Evolutionary conservation across 176 grass and related monocot species (phyloP).

Genomic region (Oryza punctata): DNA sequence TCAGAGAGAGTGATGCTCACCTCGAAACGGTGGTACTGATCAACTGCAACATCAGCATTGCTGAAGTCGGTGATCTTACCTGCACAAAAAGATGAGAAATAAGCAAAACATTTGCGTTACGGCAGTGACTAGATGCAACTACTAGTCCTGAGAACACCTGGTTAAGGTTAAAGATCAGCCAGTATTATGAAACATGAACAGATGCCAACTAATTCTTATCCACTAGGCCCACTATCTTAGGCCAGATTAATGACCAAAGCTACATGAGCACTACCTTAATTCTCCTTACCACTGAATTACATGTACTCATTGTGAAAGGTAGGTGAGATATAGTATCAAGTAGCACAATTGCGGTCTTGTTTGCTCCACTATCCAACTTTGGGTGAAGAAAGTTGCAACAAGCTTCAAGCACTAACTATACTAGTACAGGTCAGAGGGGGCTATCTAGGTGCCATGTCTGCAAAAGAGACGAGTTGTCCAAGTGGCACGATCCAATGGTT

Average conservation of each 20-base stretch:
- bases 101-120: neutral
- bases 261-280: neutral
- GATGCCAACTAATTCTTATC: neutral
- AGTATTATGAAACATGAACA: neutral
- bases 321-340: slow-evolving; percentile 6
- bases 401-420: neutral
- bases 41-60: slow-evolving; percentile 86
- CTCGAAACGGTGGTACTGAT: slow-evolving; percentile 91
- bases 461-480: neutral
- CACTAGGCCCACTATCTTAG: slow-evolving; percentile 10
- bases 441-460: neutral
- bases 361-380: slow-evolving; percentile 28
- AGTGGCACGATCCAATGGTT: neutral
- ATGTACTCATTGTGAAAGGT: neutral
- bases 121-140: neutral
- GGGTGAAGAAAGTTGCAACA: slow-evolving; percentile 1
- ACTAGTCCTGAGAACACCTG: neutral
- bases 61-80: slow-evolving; percentile 93
- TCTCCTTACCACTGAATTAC: neutral
- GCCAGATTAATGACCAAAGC: neutral
- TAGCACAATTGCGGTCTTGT: neutral
- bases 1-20: slow-evolving; percentile 31
- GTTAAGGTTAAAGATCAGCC: neutral
- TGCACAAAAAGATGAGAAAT: slow-evolving; percentile 8
- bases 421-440: neutral